A percentile compares a stretch with the other conserved stretches of the same genome.
These are phyloP conservation scores for Yamadazyma sp. DNA, from an alignment of 1,139 yeast species.

Conservation along the genomic window DNA sequence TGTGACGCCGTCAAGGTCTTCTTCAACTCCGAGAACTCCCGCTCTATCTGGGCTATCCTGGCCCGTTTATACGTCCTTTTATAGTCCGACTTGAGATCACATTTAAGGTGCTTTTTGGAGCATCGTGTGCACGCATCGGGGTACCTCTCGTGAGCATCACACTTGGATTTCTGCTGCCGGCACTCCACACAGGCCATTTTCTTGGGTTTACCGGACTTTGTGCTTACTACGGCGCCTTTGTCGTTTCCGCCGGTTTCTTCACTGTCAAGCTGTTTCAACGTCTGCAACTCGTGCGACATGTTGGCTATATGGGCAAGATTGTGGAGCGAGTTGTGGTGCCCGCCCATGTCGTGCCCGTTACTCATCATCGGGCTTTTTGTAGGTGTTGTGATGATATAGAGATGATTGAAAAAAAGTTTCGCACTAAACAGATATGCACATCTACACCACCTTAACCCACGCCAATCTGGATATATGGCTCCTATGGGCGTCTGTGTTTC, in stretches of 20 bases:
- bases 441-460: conserved; percentile 21
- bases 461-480: conserved; percentile 56
- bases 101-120: conserved; percentile 61
- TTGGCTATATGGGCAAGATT: conserved; percentile 47
- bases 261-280: conserved; percentile 26
- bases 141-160: conserved; percentile 77
- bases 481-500: conserved; percentile 68
- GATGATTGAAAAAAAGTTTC: conserved; percentile 3
- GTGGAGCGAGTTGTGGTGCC: conserved; percentile 33
- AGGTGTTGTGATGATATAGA: not conserved
- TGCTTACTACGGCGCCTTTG: conserved; percentile 4
- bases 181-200: conserved; percentile 94
- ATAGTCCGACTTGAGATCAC: conserved; percentile 76
- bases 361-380: conserved; percentile 2
- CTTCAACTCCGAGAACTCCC: conserved; percentile 69
- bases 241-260: conserved; percentile 9
- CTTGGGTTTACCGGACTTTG: conserved; percentile 35
- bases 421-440: conserved; percentile 6
- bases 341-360: too few species aligned
- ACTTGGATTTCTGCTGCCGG: conserved; percentile 87
- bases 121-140: conserved; percentile 89
- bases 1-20: conserved; percentile 53
- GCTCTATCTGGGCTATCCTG: conserved; percentile 79
- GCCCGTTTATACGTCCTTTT: conserved; percentile 89
- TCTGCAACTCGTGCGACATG: conserved; percentile 43